Percentiles rank a stretch among this genome's conserved stretches.
Conservation (phyloP, 164 flowering plant genomes). For the Liquidambar formosana region DNA sequence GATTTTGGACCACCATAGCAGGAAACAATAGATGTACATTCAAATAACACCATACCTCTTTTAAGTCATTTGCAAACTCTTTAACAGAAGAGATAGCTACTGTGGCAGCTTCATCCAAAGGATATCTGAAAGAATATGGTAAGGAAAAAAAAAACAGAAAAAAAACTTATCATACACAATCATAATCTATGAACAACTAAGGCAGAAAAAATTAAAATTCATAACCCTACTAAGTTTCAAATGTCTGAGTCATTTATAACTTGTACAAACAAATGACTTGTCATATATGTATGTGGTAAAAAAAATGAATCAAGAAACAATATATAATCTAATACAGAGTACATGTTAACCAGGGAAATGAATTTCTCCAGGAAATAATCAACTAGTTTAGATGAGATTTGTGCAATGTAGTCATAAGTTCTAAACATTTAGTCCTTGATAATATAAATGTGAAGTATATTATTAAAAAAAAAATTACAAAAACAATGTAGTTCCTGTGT, state of each 20-base stretch:
- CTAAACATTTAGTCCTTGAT: too few relatives aligned
- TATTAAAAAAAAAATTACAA: too few relatives aligned
- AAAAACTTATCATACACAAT: neutral
- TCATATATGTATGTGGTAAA: too few relatives aligned
- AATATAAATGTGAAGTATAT: too few relatives aligned
- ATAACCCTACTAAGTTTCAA: neutral
- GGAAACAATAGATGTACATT: neutral
- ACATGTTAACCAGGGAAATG: too few relatives aligned
- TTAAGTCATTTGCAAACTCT: constrained; percentile 58
- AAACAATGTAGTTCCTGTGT: neutral
- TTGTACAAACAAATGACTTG: neutral
- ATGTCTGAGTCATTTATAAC: neutral
- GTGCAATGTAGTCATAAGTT: too few relatives aligned
- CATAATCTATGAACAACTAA: neutral
- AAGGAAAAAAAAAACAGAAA: neutral
- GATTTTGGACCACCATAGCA: neutral
- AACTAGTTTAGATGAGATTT: too few relatives aligned
- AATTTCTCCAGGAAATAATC: too few relatives aligned
- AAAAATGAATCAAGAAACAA: too few relatives aligned
- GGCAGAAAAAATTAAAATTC: neutral
- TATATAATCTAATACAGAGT: too few relatives aligned
- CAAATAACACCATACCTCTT: constrained; percentile 55
- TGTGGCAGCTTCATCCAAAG: constrained; percentile 81
- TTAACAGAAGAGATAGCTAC: constrained; percentile 69
- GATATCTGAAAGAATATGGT: constrained; percentile 57